Conservation (phyloP, 345 rosid genomes). For the Eucalyptus curtisii region DNA sequence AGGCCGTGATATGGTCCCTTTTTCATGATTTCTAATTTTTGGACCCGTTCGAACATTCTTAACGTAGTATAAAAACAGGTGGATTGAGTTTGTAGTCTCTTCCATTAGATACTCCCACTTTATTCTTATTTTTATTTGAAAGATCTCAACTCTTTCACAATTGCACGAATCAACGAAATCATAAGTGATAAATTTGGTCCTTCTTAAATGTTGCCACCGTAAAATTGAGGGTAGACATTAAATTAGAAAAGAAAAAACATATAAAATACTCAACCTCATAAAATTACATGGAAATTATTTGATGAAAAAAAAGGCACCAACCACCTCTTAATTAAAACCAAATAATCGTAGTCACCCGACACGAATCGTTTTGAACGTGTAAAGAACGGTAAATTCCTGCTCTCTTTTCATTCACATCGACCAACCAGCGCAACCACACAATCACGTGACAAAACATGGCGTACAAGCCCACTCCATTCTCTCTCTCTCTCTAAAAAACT, state of each 20-base stretch:
- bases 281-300: background rate
- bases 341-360: background rate
- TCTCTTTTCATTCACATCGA: background rate
- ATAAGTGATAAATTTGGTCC: no score
- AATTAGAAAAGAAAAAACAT: no score
- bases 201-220: background rate
- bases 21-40: background rate
- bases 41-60: background rate
- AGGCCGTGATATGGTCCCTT: background rate
- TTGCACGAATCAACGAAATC: background rate
- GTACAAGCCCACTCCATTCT: background rate
- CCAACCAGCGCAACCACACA: background rate
- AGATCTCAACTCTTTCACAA: background rate
- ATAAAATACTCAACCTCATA: background rate
- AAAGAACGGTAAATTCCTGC: background rate
- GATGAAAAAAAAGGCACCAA: background rate
- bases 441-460: background rate
- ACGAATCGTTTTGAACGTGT: background rate
- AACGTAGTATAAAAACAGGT: fast-evolving
- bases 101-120: fast-evolving
- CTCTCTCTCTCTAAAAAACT: background rate
- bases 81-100: background rate
- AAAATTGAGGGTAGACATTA: background rate
- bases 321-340: background rate
- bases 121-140: background rate